These are phyloP conservation scores for Colletotrichum melonis DNA, from an alignment of 2,329 filamentous ascomycete species.

Conservation along the genomic window DNA sequence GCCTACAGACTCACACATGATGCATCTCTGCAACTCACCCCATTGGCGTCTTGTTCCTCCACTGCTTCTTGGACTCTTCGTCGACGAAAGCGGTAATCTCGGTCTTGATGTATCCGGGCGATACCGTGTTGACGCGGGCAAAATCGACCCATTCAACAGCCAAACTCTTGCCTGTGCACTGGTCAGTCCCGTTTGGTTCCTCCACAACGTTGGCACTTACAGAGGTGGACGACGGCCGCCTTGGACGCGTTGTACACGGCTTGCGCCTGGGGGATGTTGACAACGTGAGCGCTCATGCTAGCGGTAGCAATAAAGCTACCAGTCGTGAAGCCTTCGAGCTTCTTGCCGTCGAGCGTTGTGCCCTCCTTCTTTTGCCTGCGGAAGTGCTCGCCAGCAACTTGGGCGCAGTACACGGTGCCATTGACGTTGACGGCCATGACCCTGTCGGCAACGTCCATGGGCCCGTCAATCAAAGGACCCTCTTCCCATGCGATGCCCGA, in stretches of 20 bases:
- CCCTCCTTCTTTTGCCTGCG: constrained; percentile 76
- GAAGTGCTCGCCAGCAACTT: constrained; percentile 76
- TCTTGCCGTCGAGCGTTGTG: constrained; percentile 70
- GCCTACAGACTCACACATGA: background rate
- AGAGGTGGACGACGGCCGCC: constrained; percentile 70
- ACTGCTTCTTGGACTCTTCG: constrained; percentile 75
- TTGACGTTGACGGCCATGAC: constrained; percentile 80
- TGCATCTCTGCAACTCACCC: constrained; percentile 56
- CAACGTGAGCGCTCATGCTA: constrained; percentile 82
- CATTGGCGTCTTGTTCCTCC: constrained; percentile 85
- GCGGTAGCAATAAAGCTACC: constrained; percentile 84
- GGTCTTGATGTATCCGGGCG: constrained; percentile 81
- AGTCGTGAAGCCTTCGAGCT: constrained; percentile 67
- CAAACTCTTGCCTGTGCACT: constrained; percentile 69
- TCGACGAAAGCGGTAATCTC: constrained; percentile 76
- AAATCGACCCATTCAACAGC: constrained; percentile 83
- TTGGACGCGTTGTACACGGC: constrained; percentile 80
- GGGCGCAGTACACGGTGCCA: constrained; percentile 82
- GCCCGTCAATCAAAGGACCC: constrained; percentile 74
- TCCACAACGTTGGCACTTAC: constrained; percentile 47
- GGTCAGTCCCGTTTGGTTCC: constrained; percentile 1
- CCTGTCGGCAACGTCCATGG: constrained; percentile 71
- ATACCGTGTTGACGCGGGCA: constrained; percentile 78
- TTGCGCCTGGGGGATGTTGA: constrained; percentile 81
- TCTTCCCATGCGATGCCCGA: constrained; percentile 80